Conservation (phyloP, 768 basidiomycete genomes). For the Suillus plorans region DNA sequence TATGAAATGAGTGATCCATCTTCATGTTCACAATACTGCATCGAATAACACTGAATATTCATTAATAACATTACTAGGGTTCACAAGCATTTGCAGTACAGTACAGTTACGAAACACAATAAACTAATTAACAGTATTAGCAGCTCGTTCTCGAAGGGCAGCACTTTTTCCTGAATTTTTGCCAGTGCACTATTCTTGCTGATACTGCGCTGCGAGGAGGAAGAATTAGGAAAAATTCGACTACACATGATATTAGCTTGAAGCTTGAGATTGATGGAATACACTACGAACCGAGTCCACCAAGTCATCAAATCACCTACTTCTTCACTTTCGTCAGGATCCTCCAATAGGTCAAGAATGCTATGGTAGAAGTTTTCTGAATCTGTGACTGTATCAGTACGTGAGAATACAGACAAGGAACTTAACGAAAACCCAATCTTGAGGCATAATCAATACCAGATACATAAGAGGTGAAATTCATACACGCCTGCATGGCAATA, state of each 20-base stretch:
- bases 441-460: not conserved
- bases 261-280: not conserved
- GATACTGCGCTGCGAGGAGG: not conserved
- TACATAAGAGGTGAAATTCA: too few species aligned
- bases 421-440: conserved; percentile 19
- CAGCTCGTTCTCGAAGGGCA: not conserved
- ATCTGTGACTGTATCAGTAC: conserved; percentile 21
- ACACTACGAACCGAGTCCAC: conserved; percentile 17
- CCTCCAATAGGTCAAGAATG: conserved; percentile 19
- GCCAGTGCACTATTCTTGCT: conserved; percentile 5
- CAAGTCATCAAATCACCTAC: conserved; percentile 15
- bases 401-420: conserved; percentile 17
- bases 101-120: too few species aligned
- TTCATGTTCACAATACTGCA: too few species aligned
- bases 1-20: too few species aligned
- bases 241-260: not conserved
- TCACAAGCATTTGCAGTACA: too few species aligned
- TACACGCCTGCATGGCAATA: conserved; percentile 18
- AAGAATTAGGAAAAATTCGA: conserved; percentile 7
- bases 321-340: conserved; percentile 18
- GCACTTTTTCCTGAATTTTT: conserved; percentile 5
- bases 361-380: conserved; percentile 11
- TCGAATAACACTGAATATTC: too few species aligned
- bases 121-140: too few species aligned
- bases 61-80: too few species aligned